A percentile compares a stretch with the other conserved stretches of the same genome.
Conservation (phyloP, 331 rosid genomes). For the Quercus lobata region DNA sequence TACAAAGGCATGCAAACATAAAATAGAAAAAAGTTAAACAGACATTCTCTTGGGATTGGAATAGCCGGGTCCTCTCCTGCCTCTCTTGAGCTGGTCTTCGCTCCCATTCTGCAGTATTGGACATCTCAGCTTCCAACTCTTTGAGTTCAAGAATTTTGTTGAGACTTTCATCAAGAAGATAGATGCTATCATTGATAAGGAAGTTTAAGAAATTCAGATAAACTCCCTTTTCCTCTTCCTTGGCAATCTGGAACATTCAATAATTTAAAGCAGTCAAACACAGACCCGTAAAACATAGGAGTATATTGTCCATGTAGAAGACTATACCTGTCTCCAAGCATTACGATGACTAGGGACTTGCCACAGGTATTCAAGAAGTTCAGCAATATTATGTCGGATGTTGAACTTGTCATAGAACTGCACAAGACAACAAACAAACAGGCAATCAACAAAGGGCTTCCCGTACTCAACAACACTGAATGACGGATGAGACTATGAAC, state of each 20-base stretch:
- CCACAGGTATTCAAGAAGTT: conserved; percentile 98
- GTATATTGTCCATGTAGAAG: conserved; percentile 2
- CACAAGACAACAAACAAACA: conserved; percentile 27
- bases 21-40: conserved; percentile 23
- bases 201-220: conserved; percentile 95
- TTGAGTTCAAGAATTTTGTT: conserved; percentile 96
- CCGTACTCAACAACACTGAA: conserved; percentile 11
- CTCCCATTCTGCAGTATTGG: conserved; percentile 93
- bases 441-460: conserved; percentile 13
- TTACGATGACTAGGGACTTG: conserved; percentile 98
- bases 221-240: conserved; percentile 98
- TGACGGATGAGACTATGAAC: conserved; percentile 4
- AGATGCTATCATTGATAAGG: conserved; percentile 92
- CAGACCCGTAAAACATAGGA: neutral
- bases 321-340: conserved; percentile 90
- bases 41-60: conserved; percentile 97
- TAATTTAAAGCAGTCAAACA: conserved; percentile 14
- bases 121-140: conserved; percentile 98
- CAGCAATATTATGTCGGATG: conserved; percentile 98
- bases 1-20: conserved; percentile 5
- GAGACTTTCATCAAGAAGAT: conserved; percentile 94
- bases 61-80: conserved; percentile 94
- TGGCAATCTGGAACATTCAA: conserved; percentile 76
- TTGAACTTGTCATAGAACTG: conserved; percentile 98
- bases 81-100: conserved; percentile 86